Percentiles rank a stretch among this genome's conserved stretches.
phyloP scores from a whole-genome alignment of 129 eudicot genomes.

The Rutidosis leptorrhynchoides region DNA sequence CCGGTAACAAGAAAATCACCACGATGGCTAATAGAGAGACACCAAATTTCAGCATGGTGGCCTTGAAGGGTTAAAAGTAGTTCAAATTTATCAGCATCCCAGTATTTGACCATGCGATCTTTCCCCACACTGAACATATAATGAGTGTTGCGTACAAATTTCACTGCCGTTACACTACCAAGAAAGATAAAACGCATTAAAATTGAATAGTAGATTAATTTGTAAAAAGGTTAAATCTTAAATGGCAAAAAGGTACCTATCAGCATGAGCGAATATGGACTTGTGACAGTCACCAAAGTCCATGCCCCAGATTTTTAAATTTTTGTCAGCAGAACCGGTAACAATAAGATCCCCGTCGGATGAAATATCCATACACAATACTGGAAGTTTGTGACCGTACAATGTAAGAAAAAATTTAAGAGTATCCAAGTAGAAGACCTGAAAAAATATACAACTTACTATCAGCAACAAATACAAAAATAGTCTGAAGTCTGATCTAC shows the following conservation, averaged over 20 bases:
- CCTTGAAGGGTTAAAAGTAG: constrained; percentile 95
- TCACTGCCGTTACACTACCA: constrained; percentile 89
- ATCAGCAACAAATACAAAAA: constrained; percentile 14
- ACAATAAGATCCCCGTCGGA: constrained; percentile 94
- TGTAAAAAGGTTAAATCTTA: neutral
- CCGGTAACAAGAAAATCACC: constrained; percentile 96
- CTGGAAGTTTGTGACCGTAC: constrained; percentile 95
- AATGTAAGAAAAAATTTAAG: constrained; percentile 68
- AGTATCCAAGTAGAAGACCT: constrained; percentile 86
- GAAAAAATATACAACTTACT: constrained; percentile 35
- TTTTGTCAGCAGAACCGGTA: constrained; percentile 95
- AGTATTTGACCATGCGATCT: constrained; percentile 84
- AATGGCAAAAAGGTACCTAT: constrained; percentile 45
- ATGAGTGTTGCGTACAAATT: constrained; percentile 81
- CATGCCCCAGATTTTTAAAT: constrained; percentile 93
- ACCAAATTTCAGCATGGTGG: constrained; percentile 94
- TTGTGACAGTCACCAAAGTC: constrained; percentile 97
- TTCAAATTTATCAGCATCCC: constrained; percentile 99
- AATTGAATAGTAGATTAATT: constrained; percentile 9
- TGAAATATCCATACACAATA: constrained; percentile 89
- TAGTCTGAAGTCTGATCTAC: neutral
- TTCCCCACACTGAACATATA: constrained; percentile 94
- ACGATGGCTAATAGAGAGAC: constrained; percentile 79
- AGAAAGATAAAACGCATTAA: neutral
- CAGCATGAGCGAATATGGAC: constrained; percentile 95